These are phyloP conservation scores for Agaricus blazei DNA, from an alignment of 768 basidiomycete species.

Conservation along the genomic window DNA sequence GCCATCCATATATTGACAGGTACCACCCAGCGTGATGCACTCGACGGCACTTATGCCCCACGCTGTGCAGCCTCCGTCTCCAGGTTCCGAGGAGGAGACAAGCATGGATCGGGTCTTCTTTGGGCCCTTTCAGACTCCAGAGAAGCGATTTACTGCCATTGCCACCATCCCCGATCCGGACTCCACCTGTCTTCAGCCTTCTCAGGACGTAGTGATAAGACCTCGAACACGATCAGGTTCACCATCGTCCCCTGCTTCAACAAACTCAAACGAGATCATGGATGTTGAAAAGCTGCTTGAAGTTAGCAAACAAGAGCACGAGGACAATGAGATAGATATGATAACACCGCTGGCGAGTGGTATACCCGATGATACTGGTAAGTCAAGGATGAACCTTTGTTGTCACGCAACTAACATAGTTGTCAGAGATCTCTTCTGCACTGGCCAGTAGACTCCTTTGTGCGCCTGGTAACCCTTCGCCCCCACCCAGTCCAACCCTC, in stretches of 20 bases:
- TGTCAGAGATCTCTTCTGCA: slow-evolving; percentile 59
- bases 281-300: slow-evolving; percentile 24
- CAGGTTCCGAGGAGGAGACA: slow-evolving; percentile 37
- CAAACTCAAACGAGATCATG: slow-evolving; percentile 21
- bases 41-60: slow-evolving; percentile 1
- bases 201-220: background rate
- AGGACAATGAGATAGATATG: slow-evolving; percentile 21
- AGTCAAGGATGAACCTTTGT: background rate
- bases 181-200: slow-evolving; percentile 16
- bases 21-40: slow-evolving; percentile 14
- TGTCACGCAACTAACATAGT: slow-evolving; percentile 4
- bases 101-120: slow-evolving; percentile 43
- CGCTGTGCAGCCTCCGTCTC: slow-evolving; percentile 13
- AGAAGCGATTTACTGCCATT: slow-evolving; percentile 38
- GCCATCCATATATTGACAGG: background rate
- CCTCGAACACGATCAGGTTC: slow-evolving; percentile 17
- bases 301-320: slow-evolving; percentile 25
- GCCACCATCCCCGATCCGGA: slow-evolving; percentile 14
- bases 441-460: slow-evolving; percentile 62
- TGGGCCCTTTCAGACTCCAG: slow-evolving; percentile 48
- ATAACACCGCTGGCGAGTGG: slow-evolving; percentile 46
- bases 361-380: slow-evolving; percentile 40
- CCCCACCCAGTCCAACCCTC: slow-evolving; percentile 33
- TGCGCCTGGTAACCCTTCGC: slow-evolving; percentile 75
- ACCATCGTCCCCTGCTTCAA: slow-evolving; percentile 13